Base-by-base conservation (phyloP, 768 basidiomycete species). In the Clavaria fumosa region DNA sequence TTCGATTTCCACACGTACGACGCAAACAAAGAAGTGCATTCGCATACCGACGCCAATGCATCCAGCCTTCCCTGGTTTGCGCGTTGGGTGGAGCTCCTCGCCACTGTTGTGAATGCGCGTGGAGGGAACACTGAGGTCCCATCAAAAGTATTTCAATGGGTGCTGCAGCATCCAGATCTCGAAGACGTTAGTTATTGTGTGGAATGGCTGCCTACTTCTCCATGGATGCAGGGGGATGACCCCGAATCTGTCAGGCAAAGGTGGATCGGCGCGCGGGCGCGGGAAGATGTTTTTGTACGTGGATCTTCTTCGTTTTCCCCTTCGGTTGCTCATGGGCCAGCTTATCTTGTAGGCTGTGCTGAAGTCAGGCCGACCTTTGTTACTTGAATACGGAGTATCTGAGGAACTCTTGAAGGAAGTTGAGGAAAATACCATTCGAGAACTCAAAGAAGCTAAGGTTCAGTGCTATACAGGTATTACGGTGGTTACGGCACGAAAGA, bases 1-100 rank as follows among this genome's bases (percentile, higher is more conserved):
- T 80, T 72, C 48, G 78, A 79, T 37, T 84, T 80, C 49, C 51
- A 57, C 39, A 58, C 70, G n/a, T 74, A 80, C 45, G 76, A 74
- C 45, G 40, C 40, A 12, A 55, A 77, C 40, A 63, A 64, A 44
- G 51, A 51, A 15, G n/a, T n/a, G n/a, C 62, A 59, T 3, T 53
- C 76, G 27, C 49, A 63, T n/a, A 47, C 61, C 2, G 61, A 61
- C 4, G 57, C 63, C 0, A 56, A 65, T 22, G 49, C 61, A 34
- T 50, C 70, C 24, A 58, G 55, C 2, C 59, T 61, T 4, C 74
- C 78, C 0, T 80, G 72, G 70, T 58, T 70, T 43, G 60, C 75
- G 11, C 69, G 70, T 10, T 81, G 73, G 71, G 64, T 81, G 60
- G 57, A 64, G 12, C 65, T 70, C 39, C 54, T 64, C n/a, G 55